Evolutionary conservation across 2,329 filamentous ascomycete genomes (phyloP).

Genomic region (Diaporthe australafricana): DNA sequence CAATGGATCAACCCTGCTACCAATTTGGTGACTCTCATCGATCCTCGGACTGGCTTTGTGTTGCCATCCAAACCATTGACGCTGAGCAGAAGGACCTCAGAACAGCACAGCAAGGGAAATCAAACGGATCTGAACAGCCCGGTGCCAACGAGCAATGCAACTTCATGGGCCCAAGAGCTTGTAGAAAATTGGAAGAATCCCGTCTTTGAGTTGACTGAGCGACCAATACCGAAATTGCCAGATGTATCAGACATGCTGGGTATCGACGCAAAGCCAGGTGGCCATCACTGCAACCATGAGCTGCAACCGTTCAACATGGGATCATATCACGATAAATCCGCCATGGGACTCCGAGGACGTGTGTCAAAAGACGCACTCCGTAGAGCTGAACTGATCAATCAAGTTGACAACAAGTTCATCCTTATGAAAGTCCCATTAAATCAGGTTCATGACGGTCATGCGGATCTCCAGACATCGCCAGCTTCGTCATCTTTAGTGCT

Average conservation of each 20-base stretch:
- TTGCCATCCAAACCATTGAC: conserved; percentile 37
- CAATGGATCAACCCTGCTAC: conserved; percentile 73
- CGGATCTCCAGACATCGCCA: conserved; percentile 27
- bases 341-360: conserved; percentile 49
- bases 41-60: conserved; percentile 66
- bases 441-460: conserved; percentile 31
- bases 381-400: conserved; percentile 75
- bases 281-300: conserved; percentile 29
- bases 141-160: conserved; percentile 16
- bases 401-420: conserved; percentile 93
- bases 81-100: conserved; percentile 13
- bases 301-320: conserved; percentile 12
- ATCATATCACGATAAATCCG: conserved; percentile 38
- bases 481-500: conserved; percentile 68
- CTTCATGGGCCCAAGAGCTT: conserved; percentile 70
- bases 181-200: conserved; percentile 80
- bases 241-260: conserved; percentile 46
- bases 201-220: conserved; percentile 69
- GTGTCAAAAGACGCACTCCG: conserved; percentile 73
- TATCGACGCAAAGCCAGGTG: conserved; percentile 38
- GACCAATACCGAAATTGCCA: conserved; percentile 56
- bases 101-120: conserved; percentile 43
- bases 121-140: conserved; percentile 46
- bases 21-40: conserved; percentile 61
- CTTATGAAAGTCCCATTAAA: conserved; percentile 67